A percentile compares a stretch with the other conserved stretches of the same genome.
Conservation (phyloP, 106 monocot species). For the Vanilla planifolia region DNA sequence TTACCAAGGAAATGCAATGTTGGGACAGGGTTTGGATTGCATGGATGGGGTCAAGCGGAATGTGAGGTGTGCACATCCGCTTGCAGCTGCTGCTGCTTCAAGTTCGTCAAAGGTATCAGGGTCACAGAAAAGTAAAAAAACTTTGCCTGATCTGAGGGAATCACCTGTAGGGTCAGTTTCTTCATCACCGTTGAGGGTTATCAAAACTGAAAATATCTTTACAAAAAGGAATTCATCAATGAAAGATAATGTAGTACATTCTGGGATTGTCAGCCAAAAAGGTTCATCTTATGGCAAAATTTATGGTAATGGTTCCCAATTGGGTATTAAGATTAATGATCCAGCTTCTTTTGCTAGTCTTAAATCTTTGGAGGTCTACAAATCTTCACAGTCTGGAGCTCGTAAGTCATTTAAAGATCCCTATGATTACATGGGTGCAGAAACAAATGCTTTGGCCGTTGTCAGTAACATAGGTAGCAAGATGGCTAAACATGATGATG, state of each 20-base stretch:
- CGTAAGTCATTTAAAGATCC: slow-evolving; percentile 3
- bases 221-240: slow-evolving; percentile 16
- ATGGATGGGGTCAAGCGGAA: slow-evolving; percentile 25
- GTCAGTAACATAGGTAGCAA: slow-evolving; percentile 14
- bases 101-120: slow-evolving; percentile 83
- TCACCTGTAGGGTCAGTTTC: slow-evolving; percentile 90
- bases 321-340: slow-evolving; percentile 13
- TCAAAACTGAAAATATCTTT: slow-evolving; percentile 21
- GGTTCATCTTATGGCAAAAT: slow-evolving; percentile 25
- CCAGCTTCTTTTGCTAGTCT: slow-evolving; percentile 6
- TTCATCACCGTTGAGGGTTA: slow-evolving; percentile 66
- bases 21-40: slow-evolving; percentile 9
- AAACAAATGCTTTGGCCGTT: slow-evolving; percentile 6
- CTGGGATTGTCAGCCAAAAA: slow-evolving; percentile 21
- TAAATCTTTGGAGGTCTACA: slow-evolving; percentile 16
- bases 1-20: slow-evolving; percentile 7
- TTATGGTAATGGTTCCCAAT: slow-evolving; percentile 17
- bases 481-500: slow-evolving; percentile 12
- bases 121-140: slow-evolving; percentile 48
- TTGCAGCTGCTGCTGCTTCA: slow-evolving; percentile 47
- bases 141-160: slow-evolving; percentile 44
- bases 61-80: slow-evolving; percentile 22
- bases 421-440: slow-evolving; percentile 11
- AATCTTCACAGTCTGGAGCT: slow-evolving; percentile 17
- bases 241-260: slow-evolving; percentile 32